Base-by-base conservation (phyloP, 129 eudicot species). In the Solidago caesia region DNA sequence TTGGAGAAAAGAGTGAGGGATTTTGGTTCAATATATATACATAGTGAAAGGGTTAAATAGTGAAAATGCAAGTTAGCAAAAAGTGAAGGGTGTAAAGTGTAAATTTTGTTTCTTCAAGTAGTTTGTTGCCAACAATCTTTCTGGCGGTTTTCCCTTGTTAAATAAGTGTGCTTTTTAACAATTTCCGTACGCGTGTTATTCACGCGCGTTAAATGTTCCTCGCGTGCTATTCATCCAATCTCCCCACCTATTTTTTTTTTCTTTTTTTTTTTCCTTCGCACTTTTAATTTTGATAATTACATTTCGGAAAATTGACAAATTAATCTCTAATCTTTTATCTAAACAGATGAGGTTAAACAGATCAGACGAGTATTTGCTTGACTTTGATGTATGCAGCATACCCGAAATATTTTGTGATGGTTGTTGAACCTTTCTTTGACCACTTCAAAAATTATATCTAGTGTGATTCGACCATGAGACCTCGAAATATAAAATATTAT, bases 191-290 rank as follows among this genome's bases (percentile, higher is more conserved):
- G 77, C 63, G 78, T 65, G 67, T 21, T 5, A 3, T 12, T 52
- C 81, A 81, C 85, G 70, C 85, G 85, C 81, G 53, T 53, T 75
- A 48, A 81, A 81, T 81, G 84, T 81, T 70, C 80, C 64, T 80
- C 84, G 80, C 84, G 75, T 80, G 80, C 71, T 68, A 27, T 67
- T 61, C 71, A 65, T 64, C 68, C 73, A 79, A 79, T 65, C 80
- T 75, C 80, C 67, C 77, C 68, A 8, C 47, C 73, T 74, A 57
- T 74, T 49, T 80, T 64, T 77, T 6, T 7, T 3, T 67, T 44
- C 44, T 42, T 5, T 41, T 15, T 41, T 16, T 41, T 42, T 14
- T 5, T 8, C 4, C 46, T 63, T 63, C 16, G 13, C 15, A 13
- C 58, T 52, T 15, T 12, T 51, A 51, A 51, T 33, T 33, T 33